Base-by-base conservation (phyloP, 441 rosid genomes). In the Isatis lusitanica region DNA sequence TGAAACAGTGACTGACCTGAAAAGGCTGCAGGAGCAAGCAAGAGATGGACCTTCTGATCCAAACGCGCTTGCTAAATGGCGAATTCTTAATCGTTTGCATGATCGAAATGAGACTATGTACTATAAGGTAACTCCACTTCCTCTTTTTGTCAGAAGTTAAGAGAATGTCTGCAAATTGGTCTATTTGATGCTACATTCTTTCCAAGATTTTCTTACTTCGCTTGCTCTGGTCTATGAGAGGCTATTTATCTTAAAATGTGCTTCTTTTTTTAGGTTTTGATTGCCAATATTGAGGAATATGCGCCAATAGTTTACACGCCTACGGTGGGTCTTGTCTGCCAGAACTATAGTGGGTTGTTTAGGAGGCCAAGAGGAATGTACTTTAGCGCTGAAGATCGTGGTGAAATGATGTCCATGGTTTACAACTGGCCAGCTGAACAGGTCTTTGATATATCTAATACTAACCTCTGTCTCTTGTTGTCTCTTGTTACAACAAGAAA, bases 361-460 rank as follows among this genome's bases (percentile, higher is more conserved):
- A 88, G 99, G 85, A 88, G 99, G 83, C 98, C 99, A 24, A 86
- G 99, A 42, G 99, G 99, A 75, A 95, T 95, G 99, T 95, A 93
- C 77, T 95, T 95, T 69, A 91, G 97, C 67, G 95, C 97, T 35
- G 95, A 75, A 55, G 99, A 95, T 80, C 93, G 97, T 39, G 99
- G 99, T 81, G 99, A 95, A 86, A 95, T 95, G 99, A 93, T 93
- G 98, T 93, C 99, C 59, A 93, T 95, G 99, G 97, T 95, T 74
- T 95, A 93, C 81, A 95, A 95, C 82, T 95, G 99, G 99, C 98
- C 99, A 16, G 92, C 98, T 73, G 99, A 93, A 63, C 99, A 95
- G 97, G 99, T 91, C 68, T 70, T 71, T 6, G 26, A 67, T 50
- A 40, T 35, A 21, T 66, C 62, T 64, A 52, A 56, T 9, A 18